Base-by-base conservation (phyloP, 108 stramenopile species). In the Fragilariopsis cylindrus region DNA sequence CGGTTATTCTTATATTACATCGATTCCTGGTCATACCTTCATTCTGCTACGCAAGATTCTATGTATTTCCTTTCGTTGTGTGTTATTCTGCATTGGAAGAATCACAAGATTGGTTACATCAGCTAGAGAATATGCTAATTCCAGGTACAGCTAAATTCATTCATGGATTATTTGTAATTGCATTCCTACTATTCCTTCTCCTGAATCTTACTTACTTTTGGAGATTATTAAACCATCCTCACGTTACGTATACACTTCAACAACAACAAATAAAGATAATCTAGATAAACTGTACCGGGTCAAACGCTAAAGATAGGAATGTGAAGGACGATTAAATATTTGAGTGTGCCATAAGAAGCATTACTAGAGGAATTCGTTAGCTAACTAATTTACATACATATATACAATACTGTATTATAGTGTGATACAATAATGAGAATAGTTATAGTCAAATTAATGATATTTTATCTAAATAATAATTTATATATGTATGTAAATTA, bases 61-160 rank as follows among this genome's bases (percentile, higher is more conserved):
- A 82, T 64, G 86, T 94, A 11, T 84, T 90, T 41, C 90, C 92
- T 43, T 85, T 88, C 41, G 76, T 90, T 0, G 78, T 94, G 41
- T 84, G 87, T 74, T 87, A 84, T 65, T 91, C 88, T 4, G 90
- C 88, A 16, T 9, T 74, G 74, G 78, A 75, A 40, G 92, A 94
- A 73, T 86, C 85, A 3, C 69, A 83, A 57, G 77, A 83, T 15
- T 94, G 92, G 92, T 81, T 94, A 48, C 84, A 85, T 42, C 90
- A 94, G 72, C 77, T 94, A 53, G 92, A 94, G 67, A 82, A 84
- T 40, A 90, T 88, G 52, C 74, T 91, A 49, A 68, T 86, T 18
- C 88, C 87, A 4, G 89, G 90, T 3, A 81, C 71, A 48, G 85
- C 77, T 5, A 45, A 69, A 42, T 78, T 65, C 21, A 73, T 89